Conservation (phyloP, 768 basidiomycete genomes). For the Leccinum subtestaceum region DNA sequence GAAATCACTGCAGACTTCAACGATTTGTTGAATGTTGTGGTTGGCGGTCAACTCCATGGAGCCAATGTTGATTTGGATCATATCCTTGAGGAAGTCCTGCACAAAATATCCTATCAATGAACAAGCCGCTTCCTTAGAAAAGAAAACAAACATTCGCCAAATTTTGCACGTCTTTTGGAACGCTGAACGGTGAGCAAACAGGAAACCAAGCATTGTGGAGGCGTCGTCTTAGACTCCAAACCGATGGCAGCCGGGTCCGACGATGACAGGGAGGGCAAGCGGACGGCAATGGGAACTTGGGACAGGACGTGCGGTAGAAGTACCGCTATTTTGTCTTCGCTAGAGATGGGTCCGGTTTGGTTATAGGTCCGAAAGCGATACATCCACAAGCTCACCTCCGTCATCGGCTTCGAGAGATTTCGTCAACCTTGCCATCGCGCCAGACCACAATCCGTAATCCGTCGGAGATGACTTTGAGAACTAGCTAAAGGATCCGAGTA, state of each 20-base stretch:
- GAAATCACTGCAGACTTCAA: slow-evolving; percentile 96
- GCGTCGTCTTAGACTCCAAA: slow-evolving; percentile 1
- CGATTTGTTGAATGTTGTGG: slow-evolving; percentile 93
- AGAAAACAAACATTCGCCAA: slow-evolving; percentile 71
- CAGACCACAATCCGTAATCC: slow-evolving; percentile 56
- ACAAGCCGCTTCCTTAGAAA: neutral
- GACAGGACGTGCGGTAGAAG: slow-evolving; percentile 57
- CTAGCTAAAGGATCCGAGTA: slow-evolving; percentile 50
- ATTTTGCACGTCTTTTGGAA: slow-evolving; percentile 96
- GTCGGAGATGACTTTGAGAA: slow-evolving; percentile 21
- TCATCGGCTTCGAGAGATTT: slow-evolving; percentile 79
- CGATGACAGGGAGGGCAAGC: neutral
- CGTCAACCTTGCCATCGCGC: slow-evolving; percentile 56
- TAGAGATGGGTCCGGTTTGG: slow-evolving; percentile 26
- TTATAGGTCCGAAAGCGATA: neutral
- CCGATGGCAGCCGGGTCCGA: neutral
- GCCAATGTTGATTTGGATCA: slow-evolving; percentile 98
- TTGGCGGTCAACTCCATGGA: slow-evolving; percentile 98
- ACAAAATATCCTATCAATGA: slow-evolving; percentile 4
- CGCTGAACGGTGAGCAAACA: slow-evolving; percentile 18
- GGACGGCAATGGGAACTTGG: slow-evolving; percentile 58
- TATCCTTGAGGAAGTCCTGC: slow-evolving; percentile 92
- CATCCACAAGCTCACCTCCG: slow-evolving; percentile 50
- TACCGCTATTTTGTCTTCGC: slow-evolving; percentile 72
- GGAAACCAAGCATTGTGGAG: slow-evolving; percentile 10